These are phyloP conservation scores for Colletotrichum abscissum DNA, from an alignment of 2,329 filamentous ascomycete species.

Conservation along the genomic window DNA sequence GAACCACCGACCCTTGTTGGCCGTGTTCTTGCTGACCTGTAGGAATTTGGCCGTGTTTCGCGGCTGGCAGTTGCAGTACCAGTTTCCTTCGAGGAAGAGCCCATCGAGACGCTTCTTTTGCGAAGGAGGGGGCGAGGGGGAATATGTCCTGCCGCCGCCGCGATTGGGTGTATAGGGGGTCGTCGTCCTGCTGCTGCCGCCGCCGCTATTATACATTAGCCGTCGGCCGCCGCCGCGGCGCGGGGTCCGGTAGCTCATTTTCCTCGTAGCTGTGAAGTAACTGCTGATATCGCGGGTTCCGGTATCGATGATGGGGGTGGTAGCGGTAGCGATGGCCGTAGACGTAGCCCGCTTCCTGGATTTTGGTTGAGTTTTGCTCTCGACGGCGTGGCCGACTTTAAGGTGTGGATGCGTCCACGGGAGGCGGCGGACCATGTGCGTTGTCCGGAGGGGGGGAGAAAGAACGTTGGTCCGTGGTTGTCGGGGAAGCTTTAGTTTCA, in stretches of 20 bases:
- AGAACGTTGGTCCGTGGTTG: not conserved
- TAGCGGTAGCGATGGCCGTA: not conserved
- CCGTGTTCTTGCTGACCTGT: conserved; percentile 50
- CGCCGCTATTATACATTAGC: conserved; percentile 11
- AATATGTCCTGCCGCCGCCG: not conserved
- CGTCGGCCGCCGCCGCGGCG: conserved; percentile 22
- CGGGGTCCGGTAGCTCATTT: conserved; percentile 23
- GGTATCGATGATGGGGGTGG: not conserved
- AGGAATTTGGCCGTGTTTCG: conserved; percentile 48
- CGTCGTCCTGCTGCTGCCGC: not conserved
- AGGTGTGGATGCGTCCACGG: conserved; percentile 33
- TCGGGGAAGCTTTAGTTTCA: not conserved
- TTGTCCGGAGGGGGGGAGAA: not conserved
- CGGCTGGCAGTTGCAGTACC: conserved; percentile 57
- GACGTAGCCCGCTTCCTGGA: not conserved
- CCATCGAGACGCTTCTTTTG: conserved; percentile 48
- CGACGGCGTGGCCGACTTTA: conserved; percentile 15
- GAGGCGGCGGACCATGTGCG: conserved; percentile 31
- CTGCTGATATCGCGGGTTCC: not conserved
- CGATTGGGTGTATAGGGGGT: not conserved
- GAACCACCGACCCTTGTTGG: conserved; percentile 55
- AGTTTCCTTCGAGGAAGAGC: conserved; percentile 46
- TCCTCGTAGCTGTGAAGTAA: not conserved
- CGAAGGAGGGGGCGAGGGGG: conserved; percentile 33
- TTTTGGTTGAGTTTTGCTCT: not conserved